A percentile compares a stretch with the other conserved stretches of the same genome.
Conservation (phyloP, 345 rosid species). For the Moricandia arvensis region DNA sequence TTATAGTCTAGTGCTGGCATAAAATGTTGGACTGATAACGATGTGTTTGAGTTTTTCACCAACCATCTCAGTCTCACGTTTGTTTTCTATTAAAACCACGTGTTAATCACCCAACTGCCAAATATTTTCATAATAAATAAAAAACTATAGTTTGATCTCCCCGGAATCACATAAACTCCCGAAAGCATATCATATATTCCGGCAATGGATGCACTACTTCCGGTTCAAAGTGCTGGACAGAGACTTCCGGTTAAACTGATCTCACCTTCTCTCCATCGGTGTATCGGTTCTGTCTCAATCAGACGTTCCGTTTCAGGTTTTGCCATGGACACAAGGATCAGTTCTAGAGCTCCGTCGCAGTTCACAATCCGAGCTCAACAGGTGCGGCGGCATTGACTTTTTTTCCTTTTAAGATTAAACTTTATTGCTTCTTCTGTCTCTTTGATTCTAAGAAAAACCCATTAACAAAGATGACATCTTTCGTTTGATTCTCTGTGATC, state of each 20-base stretch:
- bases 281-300: conserved; percentile 27
- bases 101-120: conserved; percentile 30
- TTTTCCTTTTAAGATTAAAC: too few relatives aligned
- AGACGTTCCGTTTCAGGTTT: too few relatives aligned
- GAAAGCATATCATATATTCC: background rate
- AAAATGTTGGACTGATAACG: background rate
- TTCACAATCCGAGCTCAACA: too few relatives aligned
- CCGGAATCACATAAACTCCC: background rate
- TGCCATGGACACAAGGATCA: conserved; percentile 31
- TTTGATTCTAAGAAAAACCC: too few relatives aligned
- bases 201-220: conserved; percentile 52
- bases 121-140: background rate
- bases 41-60: conserved; percentile 11
- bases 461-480: too few relatives aligned
- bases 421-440: too few relatives aligned
- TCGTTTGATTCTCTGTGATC: too few relatives aligned
- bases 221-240: conserved; percentile 33
- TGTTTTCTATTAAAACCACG: conserved; percentile 24
- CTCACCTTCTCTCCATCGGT: conserved; percentile 27
- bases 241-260: conserved; percentile 29
- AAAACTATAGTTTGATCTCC: background rate
- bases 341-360: too few relatives aligned
- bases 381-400: too few relatives aligned
- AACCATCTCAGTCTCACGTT: conserved; percentile 5
- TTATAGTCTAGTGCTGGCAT: background rate